Percentiles rank a stretch among this genome's conserved stretches.
phyloP scores from a whole-genome alignment of 2,329 filamentous ascomycete genomes.

The Cercospora citrullina region DNA sequence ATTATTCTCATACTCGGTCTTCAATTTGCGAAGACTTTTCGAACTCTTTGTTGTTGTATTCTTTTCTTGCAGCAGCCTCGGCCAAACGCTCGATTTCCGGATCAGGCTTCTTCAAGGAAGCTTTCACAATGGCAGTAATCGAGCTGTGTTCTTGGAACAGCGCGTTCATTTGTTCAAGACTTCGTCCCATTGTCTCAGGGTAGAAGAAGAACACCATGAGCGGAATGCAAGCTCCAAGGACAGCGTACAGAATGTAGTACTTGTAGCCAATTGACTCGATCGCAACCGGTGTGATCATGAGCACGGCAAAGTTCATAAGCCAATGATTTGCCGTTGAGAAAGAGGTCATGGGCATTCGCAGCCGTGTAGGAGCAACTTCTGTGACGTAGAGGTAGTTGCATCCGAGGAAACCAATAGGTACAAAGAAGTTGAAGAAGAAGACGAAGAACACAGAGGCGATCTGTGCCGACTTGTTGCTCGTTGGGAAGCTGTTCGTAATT shows the following conservation, averaged over 20 bases:
- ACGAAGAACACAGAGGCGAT: conserved; percentile 58
- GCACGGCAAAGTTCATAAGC: conserved; percentile 52
- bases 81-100: conserved; percentile 18
- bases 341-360: conserved; percentile 57
- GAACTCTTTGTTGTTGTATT: conserved; percentile 17
- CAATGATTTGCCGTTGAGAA: conserved; percentile 58
- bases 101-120: conserved; percentile 17
- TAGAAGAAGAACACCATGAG: conserved; percentile 56
- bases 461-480: conserved; percentile 49
- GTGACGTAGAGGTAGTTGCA: conserved; percentile 62
- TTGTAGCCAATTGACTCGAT: conserved; percentile 54
- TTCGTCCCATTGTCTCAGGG: conserved; percentile 51
- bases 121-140: conserved; percentile 19
- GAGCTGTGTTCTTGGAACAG: conserved; percentile 34
- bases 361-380: conserved; percentile 56
- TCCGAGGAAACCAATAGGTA: conserved; percentile 60
- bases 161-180: conserved; percentile 55
- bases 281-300: conserved; percentile 50
- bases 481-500: conserved; percentile 53
- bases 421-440: conserved; percentile 62
- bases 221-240: conserved; percentile 49
- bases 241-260: conserved; percentile 55
- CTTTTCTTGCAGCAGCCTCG: conserved; percentile 14
- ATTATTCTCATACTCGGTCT: background rate
- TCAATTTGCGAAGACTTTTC: conserved; percentile 18